Evolutionary conservation across 345 rosid species (phyloP), one percentile per base, ranked within the genome.

Genomic region (Eucalyptus microcorys): DNA sequence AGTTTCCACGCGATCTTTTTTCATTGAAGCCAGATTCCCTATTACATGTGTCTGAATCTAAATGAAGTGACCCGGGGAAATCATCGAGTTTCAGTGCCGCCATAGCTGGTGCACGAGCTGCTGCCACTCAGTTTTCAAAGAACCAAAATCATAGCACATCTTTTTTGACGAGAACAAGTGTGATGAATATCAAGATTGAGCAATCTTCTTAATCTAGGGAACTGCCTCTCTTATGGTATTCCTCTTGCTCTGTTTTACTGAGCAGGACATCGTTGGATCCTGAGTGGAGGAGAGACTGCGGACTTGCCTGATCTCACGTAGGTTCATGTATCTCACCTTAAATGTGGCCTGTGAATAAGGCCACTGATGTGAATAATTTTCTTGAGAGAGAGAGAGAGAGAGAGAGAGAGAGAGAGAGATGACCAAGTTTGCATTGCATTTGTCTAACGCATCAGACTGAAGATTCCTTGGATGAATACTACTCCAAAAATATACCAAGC

Each of bases 41-140:
- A 84, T 90, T 91, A 24, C 87, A 24, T 40, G 81, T 61, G 47
- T 84, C 89, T 13, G 89, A 90, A 85, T 91, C 89, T 66, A 91
- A 93, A 91, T 32, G 89, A 76, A 52, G 90, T 34, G 88, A 86
- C 64, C 88, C 57, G 85, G 96, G 92, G 79, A 92, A 93, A 85
- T 93, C 94, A 86, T 92, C 94, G 2, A 93, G 90, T 90, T 96
- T 96, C 37, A 79, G 85, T 89, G 94, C 94, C 86, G 98, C 98
- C 76, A 96, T 96, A 40, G 98, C 96, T 26, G 96, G 98, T 89
- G 99, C 99, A 66, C 93, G 91, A 90, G 95, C 96, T 87, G 99
- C 98, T 12, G 96, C 98, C 37, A 91, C 95, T 48, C 99, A 96
- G 88, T 96, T 96, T 90, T 93, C 94, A 43, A 97, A 92, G 89